A percentile compares a stretch with the other conserved stretches of the same genome.
These are phyloP conservation scores for Didymella arachidicola DNA, from an alignment of 2,329 filamentous ascomycete species.

Conservation along the genomic window DNA sequence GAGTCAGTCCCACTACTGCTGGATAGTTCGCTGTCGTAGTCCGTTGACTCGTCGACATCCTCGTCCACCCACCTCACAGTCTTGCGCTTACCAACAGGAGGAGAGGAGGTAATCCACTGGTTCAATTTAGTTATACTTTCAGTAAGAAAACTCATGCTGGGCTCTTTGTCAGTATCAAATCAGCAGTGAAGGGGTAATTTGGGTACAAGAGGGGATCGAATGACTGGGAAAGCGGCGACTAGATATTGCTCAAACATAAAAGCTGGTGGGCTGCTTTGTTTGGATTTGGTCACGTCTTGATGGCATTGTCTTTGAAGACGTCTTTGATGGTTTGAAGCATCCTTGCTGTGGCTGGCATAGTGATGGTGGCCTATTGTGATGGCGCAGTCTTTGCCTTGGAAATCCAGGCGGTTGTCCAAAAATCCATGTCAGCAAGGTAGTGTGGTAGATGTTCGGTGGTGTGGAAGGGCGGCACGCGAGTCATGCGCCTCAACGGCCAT, in stretches of 20 bases:
- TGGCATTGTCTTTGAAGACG: neutral
- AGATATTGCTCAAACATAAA: neutral
- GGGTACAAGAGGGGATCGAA: neutral
- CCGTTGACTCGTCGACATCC: neutral
- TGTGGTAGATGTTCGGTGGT: neutral
- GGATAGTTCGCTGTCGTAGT: neutral
- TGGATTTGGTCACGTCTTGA: too few species aligned
- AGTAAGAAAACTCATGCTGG: constrained; percentile 2
- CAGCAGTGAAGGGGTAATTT: neutral
- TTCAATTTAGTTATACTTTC: constrained; percentile 1
- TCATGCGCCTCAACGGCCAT: constrained; percentile 4
- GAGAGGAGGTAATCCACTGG: neutral
- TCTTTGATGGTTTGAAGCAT: neutral
- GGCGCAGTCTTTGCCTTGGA: too few species aligned
- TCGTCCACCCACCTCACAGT: neutral
- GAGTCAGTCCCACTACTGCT: too few species aligned
- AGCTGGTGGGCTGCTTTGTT: constrained; percentile 1
- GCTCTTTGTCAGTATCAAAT: neutral
- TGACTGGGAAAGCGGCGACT: neutral
- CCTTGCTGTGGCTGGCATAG: neutral
- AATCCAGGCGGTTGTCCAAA: too few species aligned
- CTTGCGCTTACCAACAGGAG: constrained; percentile 3
- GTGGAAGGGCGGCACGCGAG: neutral
- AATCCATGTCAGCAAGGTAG: too few species aligned
- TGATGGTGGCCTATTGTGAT: constrained; percentile 46